Evolutionary conservation across 345 rosid species (phyloP), one percentile per base, ranked within the genome.

Genomic region (Lumnitzera littorea): DNA sequence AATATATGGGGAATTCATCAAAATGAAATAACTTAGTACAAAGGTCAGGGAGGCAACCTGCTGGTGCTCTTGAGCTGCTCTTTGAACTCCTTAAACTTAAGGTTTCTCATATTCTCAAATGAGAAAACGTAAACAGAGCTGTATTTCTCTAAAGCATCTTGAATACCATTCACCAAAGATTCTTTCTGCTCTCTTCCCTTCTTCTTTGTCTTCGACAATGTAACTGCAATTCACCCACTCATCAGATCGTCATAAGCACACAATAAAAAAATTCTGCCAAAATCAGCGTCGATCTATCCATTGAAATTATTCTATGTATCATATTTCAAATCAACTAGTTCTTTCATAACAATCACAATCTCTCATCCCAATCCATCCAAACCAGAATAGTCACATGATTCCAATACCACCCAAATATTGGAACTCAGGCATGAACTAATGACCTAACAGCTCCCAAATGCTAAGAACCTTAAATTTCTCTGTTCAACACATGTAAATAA

Each of bases 141-240:
- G 59, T 83, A 84, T 2, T 55, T 75, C 15, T 94, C 97, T 1
- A 69, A 85, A 41, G 92, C 85, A n/a, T 86, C 88, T 57, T 95
- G 83, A 63, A 94, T 83, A 15, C 84, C 60, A 67, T 74, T 78
- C 0, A 91, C 83, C 46, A 91, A 72, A 20, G 48, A 0, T 66
- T 94, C 97, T 59, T 94, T 94, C 59, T 94, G 97, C 58, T 82
- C 97, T 51, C 80, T 86, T 36, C 99, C 99, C 71, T 94, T 94
- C 89, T 88, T 94, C 86, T 86, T 94, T 4, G 97, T 88, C 81
- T 94, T 94, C 2, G 99, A 83, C 63, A 94, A 64, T n/a, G 99
- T 84, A 70, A 94, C 97, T 84, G 73, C 80, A 62, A 5, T 29
- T 54, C 50, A 56, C 27, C 4, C 24, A 57, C 41, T 54, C 62